These are phyloP conservation scores for Thalassiosira hispida DNA, from an alignment of 352 stramenopile species.

Conservation along the genomic window DNA sequence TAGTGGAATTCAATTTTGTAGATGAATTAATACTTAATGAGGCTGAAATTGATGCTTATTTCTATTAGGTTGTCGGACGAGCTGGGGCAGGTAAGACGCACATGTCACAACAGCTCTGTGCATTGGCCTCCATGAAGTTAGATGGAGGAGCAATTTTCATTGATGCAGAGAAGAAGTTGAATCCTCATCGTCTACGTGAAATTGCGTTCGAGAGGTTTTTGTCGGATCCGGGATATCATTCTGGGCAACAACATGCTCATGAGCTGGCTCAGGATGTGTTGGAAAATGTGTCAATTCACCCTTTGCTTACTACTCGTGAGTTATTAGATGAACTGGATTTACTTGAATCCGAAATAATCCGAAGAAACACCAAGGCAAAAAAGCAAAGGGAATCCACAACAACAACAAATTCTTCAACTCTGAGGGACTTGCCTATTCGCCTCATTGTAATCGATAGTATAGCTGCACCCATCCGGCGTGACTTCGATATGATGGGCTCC, in stretches of 20 bases:
- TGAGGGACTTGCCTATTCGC: constrained; percentile 37
- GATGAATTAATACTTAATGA: too few relatives aligned
- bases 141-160: constrained; percentile 70
- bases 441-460: constrained; percentile 81
- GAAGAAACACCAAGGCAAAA: constrained; percentile 48
- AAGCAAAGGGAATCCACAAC: constrained; percentile 2
- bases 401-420: neutral
- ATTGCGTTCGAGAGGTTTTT: constrained; percentile 53
- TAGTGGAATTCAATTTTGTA: too few relatives aligned
- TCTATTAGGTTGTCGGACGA: constrained; percentile 58
- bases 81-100: constrained; percentile 77
- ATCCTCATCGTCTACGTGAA: constrained; percentile 62
- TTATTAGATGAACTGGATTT: constrained; percentile 56
- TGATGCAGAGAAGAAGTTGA: constrained; percentile 82
- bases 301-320: constrained; percentile 57
- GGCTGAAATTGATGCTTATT: too few relatives aligned
- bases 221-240: neutral
- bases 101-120: constrained; percentile 69
- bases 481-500: constrained; percentile 56
- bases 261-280: constrained; percentile 48
- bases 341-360: constrained; percentile 71
- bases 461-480: constrained; percentile 65
- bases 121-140: constrained; percentile 55
- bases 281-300: constrained; percentile 72
- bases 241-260: constrained; percentile 19